Conservation (phyloP, 192 early-diverging fungal genomes). For the Coemansia sp. region DNA sequence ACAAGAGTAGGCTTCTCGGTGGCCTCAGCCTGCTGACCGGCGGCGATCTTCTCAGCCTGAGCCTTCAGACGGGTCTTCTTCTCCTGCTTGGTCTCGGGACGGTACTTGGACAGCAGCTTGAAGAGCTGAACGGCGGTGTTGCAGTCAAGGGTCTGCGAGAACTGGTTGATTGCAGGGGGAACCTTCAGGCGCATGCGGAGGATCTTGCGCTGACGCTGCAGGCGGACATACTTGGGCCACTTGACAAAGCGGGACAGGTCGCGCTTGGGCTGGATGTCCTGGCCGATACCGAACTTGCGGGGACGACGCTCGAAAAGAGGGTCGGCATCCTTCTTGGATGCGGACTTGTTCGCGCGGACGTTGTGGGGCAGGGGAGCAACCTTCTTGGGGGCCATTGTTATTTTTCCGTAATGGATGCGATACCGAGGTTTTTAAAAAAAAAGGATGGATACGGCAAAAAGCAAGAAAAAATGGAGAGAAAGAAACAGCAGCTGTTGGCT, state of each 20-base stretch:
- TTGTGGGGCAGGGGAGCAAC: conserved; percentile 87
- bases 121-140: conserved; percentile 98
- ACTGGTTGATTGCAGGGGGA: conserved; percentile 99
- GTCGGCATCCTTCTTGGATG: conserved; percentile 70
- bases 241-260: conserved; percentile 97
- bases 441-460: conserved; percentile 9
- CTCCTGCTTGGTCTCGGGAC: conserved; percentile 95
- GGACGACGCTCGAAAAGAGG: conserved; percentile 94
- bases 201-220: conserved; percentile 98
- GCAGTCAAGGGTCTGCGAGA: conserved; percentile 96
- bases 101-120: conserved; percentile 99
- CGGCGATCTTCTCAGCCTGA: conserved; percentile 87
- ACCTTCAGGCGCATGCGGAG: conserved; percentile 98
- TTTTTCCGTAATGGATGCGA: conserved; percentile 41
- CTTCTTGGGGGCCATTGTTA: conserved; percentile 68
- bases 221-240: conserved; percentile 99
- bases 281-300: conserved; percentile 95
- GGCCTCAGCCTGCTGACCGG: conserved; percentile 80
- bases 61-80: conserved; percentile 91
- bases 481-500: conserved; percentile 9
- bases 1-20: conserved; percentile 93
- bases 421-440: conserved; percentile 5
- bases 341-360: conserved; percentile 68
- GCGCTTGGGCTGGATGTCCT: conserved; percentile 94
- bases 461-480: conserved; percentile 17